Base-by-base conservation (phyloP, 2,329 filamentous ascomycete genomes). In the Ascochyta lentis region DNA sequence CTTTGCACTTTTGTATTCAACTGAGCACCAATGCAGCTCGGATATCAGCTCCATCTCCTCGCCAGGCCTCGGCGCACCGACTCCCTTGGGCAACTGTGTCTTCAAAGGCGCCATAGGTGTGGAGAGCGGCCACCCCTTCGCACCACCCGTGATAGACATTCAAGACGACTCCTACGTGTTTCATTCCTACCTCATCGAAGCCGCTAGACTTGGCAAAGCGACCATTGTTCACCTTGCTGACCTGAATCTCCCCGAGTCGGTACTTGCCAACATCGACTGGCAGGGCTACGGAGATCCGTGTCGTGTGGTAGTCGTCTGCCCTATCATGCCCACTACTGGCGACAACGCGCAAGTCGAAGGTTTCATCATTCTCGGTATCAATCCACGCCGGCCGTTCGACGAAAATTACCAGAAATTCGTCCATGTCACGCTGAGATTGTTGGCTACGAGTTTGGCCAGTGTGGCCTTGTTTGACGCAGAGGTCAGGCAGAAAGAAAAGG, bases 381-480 rank as follows among this genome's bases (percentile, higher is more conserved):
- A 76, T 42, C 76, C 77, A 4, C 66, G 75, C 2, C 64, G 71
- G 16, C 71, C 74, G 0, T 77, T 75, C 38, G 73, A 78, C 34
- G 65, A 71, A 16, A 71, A 76, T 9, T 79, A 79, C 42, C 66
- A 72, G 31, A 59, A 74, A 15, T 79, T 75, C 47, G 62, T 76
- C 2, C 64, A 72, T 13, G 65, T 79, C 1, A 60, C 74, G 29
- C 61, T 68, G 6, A 72, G 78, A 22, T 54, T 78, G 1, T 59
- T 80, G 4, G 67, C 68, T 27, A 79, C 77, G 3, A 69, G 73
- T 19, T 68, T 77, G 13, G 74, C 77, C 4, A 70, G 76, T 3
- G 74, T 79, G 10, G 68, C 75, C 5, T 48, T 79, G 2, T 75
- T 77, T 3, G 71, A 78, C 61, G 66, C 75, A 58, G 67, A 75